phyloP scores from a whole-genome alignment of 306 rosid species.

The Acmispon strigosus region DNA sequence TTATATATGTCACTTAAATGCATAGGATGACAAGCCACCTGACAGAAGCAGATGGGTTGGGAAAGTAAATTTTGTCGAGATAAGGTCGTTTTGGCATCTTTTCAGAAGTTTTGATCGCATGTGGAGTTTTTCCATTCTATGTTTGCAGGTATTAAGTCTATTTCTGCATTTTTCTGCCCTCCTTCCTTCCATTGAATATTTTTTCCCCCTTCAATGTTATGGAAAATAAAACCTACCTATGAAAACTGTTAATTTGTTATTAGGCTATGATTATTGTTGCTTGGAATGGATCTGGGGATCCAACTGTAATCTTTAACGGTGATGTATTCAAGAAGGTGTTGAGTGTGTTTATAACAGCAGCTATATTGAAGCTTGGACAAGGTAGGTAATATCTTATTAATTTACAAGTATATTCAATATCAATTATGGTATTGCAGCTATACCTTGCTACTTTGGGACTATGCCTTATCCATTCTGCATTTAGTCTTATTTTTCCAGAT shows the following conservation, averaged over 20 bases:
- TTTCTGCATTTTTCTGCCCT: constrained; percentile 13
- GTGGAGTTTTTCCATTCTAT: constrained; percentile 93
- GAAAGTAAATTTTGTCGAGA: constrained; percentile 94
- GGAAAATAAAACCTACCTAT: constrained; percentile 6
- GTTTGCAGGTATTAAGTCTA: constrained; percentile 69
- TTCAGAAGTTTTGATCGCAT: constrained; percentile 98
- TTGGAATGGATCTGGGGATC: constrained; percentile 89
- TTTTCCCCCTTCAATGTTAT: background rate
- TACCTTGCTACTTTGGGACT: background rate
- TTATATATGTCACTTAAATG: constrained; percentile 7
- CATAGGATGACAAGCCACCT: constrained; percentile 67
- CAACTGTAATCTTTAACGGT: constrained; percentile 49
- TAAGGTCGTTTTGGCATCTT: constrained; percentile 91
- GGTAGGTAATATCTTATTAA: constrained; percentile 33
- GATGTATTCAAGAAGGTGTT: constrained; percentile 90
- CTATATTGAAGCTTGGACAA: constrained; percentile 93
- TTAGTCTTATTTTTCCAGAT: background rate
- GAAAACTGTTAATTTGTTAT: constrained; percentile 11
- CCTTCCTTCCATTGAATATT: background rate
- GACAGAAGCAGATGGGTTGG: constrained; percentile 77
- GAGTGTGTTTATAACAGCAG: constrained; percentile 92
- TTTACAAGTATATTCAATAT: background rate
- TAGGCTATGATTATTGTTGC: constrained; percentile 96
- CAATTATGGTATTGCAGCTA: background rate
- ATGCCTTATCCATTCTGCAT: background rate